phyloP scores from a whole-genome alignment of 2,329 filamentous ascomycete species.

The Furcasterigmium sp. region DNA sequence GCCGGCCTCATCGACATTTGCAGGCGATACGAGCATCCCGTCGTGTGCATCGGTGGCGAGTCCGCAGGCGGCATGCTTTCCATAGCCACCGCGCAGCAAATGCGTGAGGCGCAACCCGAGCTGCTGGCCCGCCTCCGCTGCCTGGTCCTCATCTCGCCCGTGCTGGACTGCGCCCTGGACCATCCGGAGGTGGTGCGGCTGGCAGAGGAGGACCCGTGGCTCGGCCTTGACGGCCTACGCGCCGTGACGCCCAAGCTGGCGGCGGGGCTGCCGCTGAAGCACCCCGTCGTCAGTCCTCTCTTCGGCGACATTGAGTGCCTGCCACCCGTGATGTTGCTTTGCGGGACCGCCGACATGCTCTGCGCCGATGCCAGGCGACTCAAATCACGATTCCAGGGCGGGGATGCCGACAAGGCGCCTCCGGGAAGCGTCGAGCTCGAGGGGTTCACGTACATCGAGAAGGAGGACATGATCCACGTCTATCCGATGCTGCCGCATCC shows the following conservation, averaged over 20 bases:
- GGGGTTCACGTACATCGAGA: conserved; percentile 6
- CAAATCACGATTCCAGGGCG: conserved; percentile 4
- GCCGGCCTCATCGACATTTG: conserved; percentile 4
- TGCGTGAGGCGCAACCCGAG: not conserved
- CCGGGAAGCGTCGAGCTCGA: conserved; percentile 4
- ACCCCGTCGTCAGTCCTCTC: conserved; percentile 5
- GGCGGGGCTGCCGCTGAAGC: not conserved
- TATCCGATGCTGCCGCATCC: conserved; percentile 8
- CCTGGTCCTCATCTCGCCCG: conserved; percentile 7
- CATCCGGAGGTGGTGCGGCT: conserved; percentile 3
- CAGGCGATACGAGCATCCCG: not conserved
- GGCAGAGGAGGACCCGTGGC: conserved; percentile 4
- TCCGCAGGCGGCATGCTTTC: conserved; percentile 7
- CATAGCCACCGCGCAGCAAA: conserved; percentile 2
- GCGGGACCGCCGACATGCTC: conserved; percentile 8
- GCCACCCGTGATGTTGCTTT: conserved; percentile 5
- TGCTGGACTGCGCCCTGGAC: conserved; percentile 4
- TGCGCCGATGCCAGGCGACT: conserved; percentile 7
- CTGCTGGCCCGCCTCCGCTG: conserved; percentile 1
- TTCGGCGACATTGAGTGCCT: conserved; percentile 5
- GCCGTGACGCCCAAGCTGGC: not conserved
- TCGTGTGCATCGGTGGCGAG: conserved; percentile 8
- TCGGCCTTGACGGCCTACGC: conserved; percentile 2
- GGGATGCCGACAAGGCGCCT: not conserved
- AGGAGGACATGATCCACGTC: conserved; percentile 7